Evolutionary conservation across 352 stramenopile genomes (phyloP).

Genomic region (Pseudoperonospora humuli): DNA sequence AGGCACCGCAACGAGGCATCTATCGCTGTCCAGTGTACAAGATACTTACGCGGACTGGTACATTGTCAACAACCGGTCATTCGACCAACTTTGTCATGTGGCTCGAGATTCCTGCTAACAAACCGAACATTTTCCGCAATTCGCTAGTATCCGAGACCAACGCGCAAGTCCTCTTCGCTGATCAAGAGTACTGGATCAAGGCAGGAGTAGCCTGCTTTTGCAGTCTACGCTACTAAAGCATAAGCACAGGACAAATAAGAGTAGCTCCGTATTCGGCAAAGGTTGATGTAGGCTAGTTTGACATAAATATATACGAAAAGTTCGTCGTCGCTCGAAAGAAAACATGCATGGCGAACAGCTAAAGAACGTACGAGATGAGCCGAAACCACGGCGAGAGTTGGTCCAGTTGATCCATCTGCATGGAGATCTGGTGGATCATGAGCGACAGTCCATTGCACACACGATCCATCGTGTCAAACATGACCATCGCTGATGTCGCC

Average conservation of each 20-base stretch:
- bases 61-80: slow-evolving; percentile 32
- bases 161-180: slow-evolving; percentile 80
- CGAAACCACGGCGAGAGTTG: slow-evolving; percentile 47
- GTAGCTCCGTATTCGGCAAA: neutral
- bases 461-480: slow-evolving; percentile 46
- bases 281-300: slow-evolving; percentile 1
- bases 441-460: slow-evolving; percentile 55
- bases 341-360: slow-evolving; percentile 5
- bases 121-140: slow-evolving; percentile 71
- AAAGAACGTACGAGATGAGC: slow-evolving; percentile 52
- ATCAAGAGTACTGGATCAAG: slow-evolving; percentile 94
- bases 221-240: slow-evolving; percentile 87
- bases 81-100: slow-evolving; percentile 94
- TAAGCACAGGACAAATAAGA: too few relatives aligned
- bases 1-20: slow-evolving; percentile 64
- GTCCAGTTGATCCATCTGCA: slow-evolving; percentile 49
- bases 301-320: slow-evolving; percentile 29
- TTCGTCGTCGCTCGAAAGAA: slow-evolving; percentile 7
- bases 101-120: slow-evolving; percentile 90
- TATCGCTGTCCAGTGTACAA: slow-evolving; percentile 95
- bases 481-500: slow-evolving; percentile 28
- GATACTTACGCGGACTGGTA: slow-evolving; percentile 84
- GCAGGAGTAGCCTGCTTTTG: slow-evolving; percentile 92
- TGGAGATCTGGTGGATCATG: slow-evolving; percentile 57
- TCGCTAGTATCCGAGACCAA: slow-evolving; percentile 91